phyloP scores from a whole-genome alignment of 2,329 filamentous ascomycete genomes.

The Apiospora pterosperma region DNA sequence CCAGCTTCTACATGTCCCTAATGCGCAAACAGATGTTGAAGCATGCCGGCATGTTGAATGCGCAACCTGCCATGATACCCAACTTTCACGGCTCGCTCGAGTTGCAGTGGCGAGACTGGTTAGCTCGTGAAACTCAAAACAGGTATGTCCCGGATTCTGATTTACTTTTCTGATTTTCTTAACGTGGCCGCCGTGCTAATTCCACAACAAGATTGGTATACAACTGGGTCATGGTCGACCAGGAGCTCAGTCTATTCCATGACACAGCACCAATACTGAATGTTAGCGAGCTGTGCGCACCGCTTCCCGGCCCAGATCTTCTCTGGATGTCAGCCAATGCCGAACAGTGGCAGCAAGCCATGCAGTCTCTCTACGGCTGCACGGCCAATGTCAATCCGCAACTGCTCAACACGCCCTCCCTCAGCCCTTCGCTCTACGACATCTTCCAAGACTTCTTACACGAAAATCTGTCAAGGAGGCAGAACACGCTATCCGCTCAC shows the following conservation, averaged over 20 bases:
- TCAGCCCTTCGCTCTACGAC: conserved; percentile 58
- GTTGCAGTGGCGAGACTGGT: conserved; percentile 61
- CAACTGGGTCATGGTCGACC: conserved; percentile 72
- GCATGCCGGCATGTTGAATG: conserved; percentile 64
- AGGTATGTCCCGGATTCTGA: conserved; percentile 12
- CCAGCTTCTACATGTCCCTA: conserved; percentile 6
- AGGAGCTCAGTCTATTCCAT: conserved; percentile 66
- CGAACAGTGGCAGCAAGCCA: conserved; percentile 55
- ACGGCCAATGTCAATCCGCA: conserved; percentile 47
- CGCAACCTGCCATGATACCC: conserved; percentile 41
- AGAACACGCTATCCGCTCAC: conserved; percentile 42
- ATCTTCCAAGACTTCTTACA: conserved; percentile 67
- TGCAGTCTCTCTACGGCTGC: conserved; percentile 57
- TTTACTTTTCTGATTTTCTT: conserved; percentile 40
- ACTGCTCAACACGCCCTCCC: conserved; percentile 44
- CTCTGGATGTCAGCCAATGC: conserved; percentile 61
- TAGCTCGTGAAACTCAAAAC: conserved; percentile 60
- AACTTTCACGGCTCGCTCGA: conserved; percentile 42
- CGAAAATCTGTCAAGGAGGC: conserved; percentile 54
- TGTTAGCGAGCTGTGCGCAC: conserved; percentile 61
- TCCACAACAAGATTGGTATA: conserved; percentile 57
- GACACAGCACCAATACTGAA: conserved; percentile 61
- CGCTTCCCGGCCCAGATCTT: conserved; percentile 58
- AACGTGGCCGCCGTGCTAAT: conserved; percentile 7
- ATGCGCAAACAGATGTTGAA: conserved; percentile 55